Evolutionary conservation across 305 asterid species (phyloP).

Genomic region (Euphrasia arctica): DNA sequence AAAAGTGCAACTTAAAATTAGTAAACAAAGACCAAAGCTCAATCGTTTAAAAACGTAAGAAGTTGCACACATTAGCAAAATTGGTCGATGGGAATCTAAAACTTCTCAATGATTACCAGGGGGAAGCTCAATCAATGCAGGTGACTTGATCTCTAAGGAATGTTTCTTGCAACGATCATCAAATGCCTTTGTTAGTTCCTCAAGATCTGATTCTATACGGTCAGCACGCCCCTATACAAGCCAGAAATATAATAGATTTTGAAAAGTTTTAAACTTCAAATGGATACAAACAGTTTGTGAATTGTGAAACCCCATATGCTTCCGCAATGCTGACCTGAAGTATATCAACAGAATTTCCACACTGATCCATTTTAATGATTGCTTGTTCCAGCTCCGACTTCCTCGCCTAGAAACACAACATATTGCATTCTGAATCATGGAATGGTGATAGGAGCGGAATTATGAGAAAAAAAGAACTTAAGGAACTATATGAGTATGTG

Average conservation of each 20-base stretch:
- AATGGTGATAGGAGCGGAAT: not conserved
- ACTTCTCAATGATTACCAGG: no score
- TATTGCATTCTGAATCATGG: conserved; percentile 27
- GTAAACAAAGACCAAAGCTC: no score
- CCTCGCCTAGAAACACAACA: conserved; percentile 65
- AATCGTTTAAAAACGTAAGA: not conserved
- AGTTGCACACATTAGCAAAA: conserved; percentile 5
- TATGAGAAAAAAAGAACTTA: no score
- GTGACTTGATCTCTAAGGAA: no score
- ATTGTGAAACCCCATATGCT: not conserved
- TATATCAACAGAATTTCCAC: conserved; percentile 57
- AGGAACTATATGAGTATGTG: no score
- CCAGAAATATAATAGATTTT: no score
- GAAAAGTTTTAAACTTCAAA: no score
- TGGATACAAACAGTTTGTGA: no score
- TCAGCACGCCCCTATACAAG: no score
- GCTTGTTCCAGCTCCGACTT: conserved; percentile 93
- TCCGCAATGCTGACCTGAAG: not conserved
- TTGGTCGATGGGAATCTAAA: not conserved
- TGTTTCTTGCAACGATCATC: conserved; percentile 32
- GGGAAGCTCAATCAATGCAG: no score
- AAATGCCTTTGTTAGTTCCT: no score
- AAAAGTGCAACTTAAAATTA: not conserved
- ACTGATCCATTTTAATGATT: conserved; percentile 85
- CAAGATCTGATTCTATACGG: no score